A percentile compares a stretch with the other conserved stretches of the same genome.
Conservation (phyloP, 208 protist species). For the Leishmania martiniquensis region DNA sequence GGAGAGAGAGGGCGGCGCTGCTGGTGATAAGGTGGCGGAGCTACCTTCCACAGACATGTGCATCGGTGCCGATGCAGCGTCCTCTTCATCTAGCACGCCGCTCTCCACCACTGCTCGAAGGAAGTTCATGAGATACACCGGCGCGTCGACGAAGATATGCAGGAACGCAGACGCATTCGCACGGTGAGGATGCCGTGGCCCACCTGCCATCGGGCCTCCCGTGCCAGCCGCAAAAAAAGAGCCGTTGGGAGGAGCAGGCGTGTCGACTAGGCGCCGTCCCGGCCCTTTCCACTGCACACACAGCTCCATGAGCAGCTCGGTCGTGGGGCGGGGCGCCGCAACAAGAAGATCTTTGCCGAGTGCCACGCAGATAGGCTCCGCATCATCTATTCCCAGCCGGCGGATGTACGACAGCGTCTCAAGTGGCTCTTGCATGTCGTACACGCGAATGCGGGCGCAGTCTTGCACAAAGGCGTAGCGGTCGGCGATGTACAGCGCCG, state of each 20-base stretch:
- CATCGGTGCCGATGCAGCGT: constrained; percentile 7
- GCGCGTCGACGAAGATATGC: constrained; percentile 92
- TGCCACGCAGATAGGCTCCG: constrained; percentile 77
- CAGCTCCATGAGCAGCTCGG: constrained; percentile 64
- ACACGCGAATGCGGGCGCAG: constrained; percentile 91
- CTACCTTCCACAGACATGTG: background rate
- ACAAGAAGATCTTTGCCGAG: constrained; percentile 86
- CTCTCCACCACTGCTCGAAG: constrained; percentile 87
- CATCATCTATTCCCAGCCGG: constrained; percentile 80
- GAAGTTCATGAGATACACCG: constrained; percentile 90
- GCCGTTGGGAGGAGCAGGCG: background rate
- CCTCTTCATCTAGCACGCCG: constrained; percentile 39
- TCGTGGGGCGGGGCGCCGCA: constrained; percentile 49
- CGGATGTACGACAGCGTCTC: constrained; percentile 74
- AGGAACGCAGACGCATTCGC: constrained; percentile 75
- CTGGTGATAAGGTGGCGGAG: background rate
- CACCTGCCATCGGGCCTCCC: background rate
- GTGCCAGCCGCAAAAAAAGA: background rate
- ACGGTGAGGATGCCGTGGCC: constrained; percentile 48
- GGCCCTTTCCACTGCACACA: constrained; percentile 76
- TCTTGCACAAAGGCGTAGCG: constrained; percentile 82
- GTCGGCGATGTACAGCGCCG: constrained; percentile 87
- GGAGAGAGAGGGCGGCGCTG: constrained; percentile 18
- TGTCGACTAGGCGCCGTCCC: constrained; percentile 30
- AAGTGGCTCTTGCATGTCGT: constrained; percentile 60